phyloP scores from a whole-genome alignment of 768 basidiomycete species.

The Amanita molliuscula region DNA sequence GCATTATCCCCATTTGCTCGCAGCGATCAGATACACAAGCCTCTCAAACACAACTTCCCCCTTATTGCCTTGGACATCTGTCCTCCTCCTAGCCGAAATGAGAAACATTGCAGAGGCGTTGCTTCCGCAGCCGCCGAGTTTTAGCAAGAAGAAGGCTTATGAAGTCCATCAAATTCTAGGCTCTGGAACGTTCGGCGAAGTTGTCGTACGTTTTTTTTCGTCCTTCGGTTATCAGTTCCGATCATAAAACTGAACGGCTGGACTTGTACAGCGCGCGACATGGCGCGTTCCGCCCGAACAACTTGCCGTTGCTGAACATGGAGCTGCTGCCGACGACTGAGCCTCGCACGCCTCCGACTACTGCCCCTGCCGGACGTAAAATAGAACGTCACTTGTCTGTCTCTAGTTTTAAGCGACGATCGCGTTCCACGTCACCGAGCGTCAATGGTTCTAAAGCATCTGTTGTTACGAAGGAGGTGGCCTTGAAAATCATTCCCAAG shows the following conservation, averaged over 20 bases:
- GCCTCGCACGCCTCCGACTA: constrained; percentile 5
- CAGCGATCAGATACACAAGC: not conserved
- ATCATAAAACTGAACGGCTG: not conserved
- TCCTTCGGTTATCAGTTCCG: not conserved
- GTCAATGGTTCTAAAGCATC: constrained; percentile 11
- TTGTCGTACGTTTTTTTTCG: constrained; percentile 41
- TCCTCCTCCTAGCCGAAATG: constrained; percentile 10
- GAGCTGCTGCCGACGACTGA: constrained; percentile 34
- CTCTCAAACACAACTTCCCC: not conserved
- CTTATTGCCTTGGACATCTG: not conserved
- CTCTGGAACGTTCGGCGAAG: constrained; percentile 84
- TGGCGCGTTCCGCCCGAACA: constrained; percentile 69
- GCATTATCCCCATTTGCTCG: not conserved
- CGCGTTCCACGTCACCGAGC: constrained; percentile 5
- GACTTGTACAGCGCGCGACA: constrained; percentile 45
- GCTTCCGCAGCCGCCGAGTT: constrained; percentile 78
- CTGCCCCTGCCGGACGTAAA: not conserved
- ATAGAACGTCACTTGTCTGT: constrained; percentile 6
- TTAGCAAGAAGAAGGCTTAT: constrained; percentile 77
- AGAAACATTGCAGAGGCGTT: constrained; percentile 46
- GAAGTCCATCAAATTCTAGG: constrained; percentile 68
- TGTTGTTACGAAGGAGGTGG: constrained; percentile 55
- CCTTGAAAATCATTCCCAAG: constrained; percentile 87
- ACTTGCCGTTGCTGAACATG: constrained; percentile 41
- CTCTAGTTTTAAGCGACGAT: constrained; percentile 10